Evolutionary conservation across 768 basidiomycete species (phyloP), one percentile per base, ranked within the genome.

Genomic region (Leccinum obscurum): DNA sequence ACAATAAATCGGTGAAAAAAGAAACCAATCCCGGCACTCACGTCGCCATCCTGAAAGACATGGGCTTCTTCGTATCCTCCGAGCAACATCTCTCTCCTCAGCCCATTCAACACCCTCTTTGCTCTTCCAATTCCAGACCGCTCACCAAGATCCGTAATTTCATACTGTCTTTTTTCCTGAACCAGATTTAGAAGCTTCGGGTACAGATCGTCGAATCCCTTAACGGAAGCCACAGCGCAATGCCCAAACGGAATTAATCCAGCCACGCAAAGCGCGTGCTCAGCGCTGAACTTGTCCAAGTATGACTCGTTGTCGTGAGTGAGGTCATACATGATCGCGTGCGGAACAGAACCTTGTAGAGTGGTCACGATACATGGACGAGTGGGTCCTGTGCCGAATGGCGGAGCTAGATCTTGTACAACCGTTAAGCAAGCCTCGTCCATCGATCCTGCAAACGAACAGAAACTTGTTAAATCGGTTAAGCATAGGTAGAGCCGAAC

Each of bases 251-350:
- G 85, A 17, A 91, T 90, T n/a, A 98, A 80, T 22, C 93, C 93
- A 3, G 92, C 97, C 0, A 93, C 94, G 8, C 93, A 89, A n/a
- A 99, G 84, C 0, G 94, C 90, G 73, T 98, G 95, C 73, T 98
- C 94, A 7, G 95, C 93, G 1, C 91, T 90, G 39, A 94, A 87
- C 74, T 96, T 98, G 76, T 93, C 85, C 14, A 88, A 75, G 1
- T 90, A 91, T 1, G 95, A 89, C 73, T 98, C 94, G 70, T 99
- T 99, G 77, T 99, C 97, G 75, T 99, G 97, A 1, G 97, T 98
- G 59, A 93, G 81, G 73, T 99, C 97, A 75, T 93, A 98, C 69
- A 98, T 81, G 35, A 98, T 82, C 0, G 97, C 93, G 70, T 99
- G 97, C 1, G 97, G 97, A 39, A 80, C 75, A 0, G 92, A 93